Percentiles rank a stretch among this genome's conserved stretches.
Evolutionary conservation across 1,284 basidiomycete species (phyloP).

Genomic region (Hypsizygus ulmarius): DNA sequence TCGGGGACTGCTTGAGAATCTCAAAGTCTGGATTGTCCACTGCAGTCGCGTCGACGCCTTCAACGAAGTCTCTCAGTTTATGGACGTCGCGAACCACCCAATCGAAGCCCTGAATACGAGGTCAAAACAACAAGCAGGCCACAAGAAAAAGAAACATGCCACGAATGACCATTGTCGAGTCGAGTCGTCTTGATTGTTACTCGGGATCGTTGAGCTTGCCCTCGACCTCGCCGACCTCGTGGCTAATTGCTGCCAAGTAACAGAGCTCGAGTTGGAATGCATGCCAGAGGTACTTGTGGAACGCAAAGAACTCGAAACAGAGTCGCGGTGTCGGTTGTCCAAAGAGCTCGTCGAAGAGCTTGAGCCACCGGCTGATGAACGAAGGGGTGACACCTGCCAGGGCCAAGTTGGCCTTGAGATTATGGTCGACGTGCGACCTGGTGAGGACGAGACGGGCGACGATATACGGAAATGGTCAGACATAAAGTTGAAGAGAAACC

Average conservation of each 20-base stretch:
- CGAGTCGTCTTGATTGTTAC: conserved; percentile 37
- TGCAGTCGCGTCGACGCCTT: conserved; percentile 31
- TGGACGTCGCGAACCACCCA: conserved; percentile 60
- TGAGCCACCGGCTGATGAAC: conserved; percentile 11
- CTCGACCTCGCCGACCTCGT: conserved; percentile 15
- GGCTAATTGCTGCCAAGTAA: conserved; percentile 13
- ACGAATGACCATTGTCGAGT: conserved; percentile 62
- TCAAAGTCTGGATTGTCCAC: conserved; percentile 41
- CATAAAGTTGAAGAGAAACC: conserved; percentile 28
- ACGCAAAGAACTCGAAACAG: conserved; percentile 13
- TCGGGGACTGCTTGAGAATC: conserved; percentile 59
- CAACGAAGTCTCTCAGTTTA: conserved; percentile 54
- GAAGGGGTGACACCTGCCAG: conserved; percentile 38
- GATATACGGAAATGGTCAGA: conserved; percentile 42
- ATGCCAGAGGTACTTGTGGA: conserved; percentile 12
- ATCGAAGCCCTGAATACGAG: conserved; percentile 53
- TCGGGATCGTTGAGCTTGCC: conserved; percentile 6
- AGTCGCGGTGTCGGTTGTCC: conserved; percentile 24
- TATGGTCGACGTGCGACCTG: conserved; percentile 41
- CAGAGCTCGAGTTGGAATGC: conserved; percentile 15
- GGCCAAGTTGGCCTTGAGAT: conserved; percentile 60
- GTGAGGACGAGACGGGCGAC: conserved; percentile 45
- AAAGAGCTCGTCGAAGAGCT: conserved; percentile 26
- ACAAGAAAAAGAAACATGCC: conserved; percentile 32
- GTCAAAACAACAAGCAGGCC: conserved; percentile 2